These are phyloP conservation scores for Colletotrichum cuscutae DNA, from an alignment of 2,329 filamentous ascomycete genomes.

Conservation along the genomic window DNA sequence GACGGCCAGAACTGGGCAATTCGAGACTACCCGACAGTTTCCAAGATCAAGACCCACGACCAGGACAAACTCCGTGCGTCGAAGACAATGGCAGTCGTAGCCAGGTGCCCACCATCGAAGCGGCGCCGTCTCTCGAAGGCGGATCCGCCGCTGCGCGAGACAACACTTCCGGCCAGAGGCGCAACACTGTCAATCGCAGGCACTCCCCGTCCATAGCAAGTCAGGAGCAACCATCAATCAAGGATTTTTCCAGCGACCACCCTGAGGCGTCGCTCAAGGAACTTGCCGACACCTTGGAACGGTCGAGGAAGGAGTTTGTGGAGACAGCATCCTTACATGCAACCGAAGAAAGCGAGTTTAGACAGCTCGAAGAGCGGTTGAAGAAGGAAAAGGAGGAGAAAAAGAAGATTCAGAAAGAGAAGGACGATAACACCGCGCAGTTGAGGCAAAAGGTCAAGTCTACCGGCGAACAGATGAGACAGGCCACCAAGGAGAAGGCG, in stretches of 20 bases:
- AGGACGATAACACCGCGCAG: conserved; percentile 89
- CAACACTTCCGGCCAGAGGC: conserved; percentile 62
- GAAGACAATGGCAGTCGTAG: conserved; percentile 60
- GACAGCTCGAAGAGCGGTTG: conserved; percentile 72
- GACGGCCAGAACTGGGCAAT: conserved; percentile 68
- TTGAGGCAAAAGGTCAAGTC: conserved; percentile 83
- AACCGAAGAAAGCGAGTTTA: conserved; percentile 78
- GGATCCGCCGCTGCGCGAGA: conserved; percentile 74
- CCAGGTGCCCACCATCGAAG: conserved; percentile 68
- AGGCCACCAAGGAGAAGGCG: conserved; percentile 79
- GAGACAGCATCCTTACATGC: conserved; percentile 76
- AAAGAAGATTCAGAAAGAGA: conserved; percentile 82
- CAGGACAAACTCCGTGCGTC: conserved; percentile 16
- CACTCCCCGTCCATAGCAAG: conserved; percentile 62
- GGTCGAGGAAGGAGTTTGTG: conserved; percentile 84
- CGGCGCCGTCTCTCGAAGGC: conserved; percentile 70
- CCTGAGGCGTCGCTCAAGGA: conserved; percentile 77
- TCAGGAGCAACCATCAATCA: conserved; percentile 61
- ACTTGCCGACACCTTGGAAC: conserved; percentile 84
- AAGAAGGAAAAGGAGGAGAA: conserved; percentile 84
- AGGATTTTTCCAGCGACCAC: conserved; percentile 54
- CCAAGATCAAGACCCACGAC: conserved; percentile 58
- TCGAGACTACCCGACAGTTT: conserved; percentile 67
- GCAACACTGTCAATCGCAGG: conserved; percentile 78
- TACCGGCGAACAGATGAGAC: conserved; percentile 83